phyloP scores from a whole-genome alignment of 495 filamentous ascomycete genomes.

The Aspergillus nanangensis region DNA sequence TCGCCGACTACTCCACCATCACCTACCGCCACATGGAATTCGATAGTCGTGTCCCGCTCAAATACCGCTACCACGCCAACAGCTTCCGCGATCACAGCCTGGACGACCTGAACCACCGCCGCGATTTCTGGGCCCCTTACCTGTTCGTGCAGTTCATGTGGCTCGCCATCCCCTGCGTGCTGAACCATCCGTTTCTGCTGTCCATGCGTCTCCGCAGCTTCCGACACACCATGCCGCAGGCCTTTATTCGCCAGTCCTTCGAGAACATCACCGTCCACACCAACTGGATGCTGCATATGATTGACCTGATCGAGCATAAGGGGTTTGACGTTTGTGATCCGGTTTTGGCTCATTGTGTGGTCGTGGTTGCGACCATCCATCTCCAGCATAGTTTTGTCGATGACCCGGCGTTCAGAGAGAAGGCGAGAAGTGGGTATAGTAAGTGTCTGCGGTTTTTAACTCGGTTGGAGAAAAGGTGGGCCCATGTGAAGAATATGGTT shows the following conservation, averaged over 20 bases:
- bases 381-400: slow-evolving; percentile 35
- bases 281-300: slow-evolving; percentile 28
- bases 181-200: slow-evolving; percentile 42
- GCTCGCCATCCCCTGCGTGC: slow-evolving; percentile 36
- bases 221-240: slow-evolving; percentile 33
- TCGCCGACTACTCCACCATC: slow-evolving; percentile 37
- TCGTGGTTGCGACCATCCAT: slow-evolving; percentile 30
- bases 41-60: slow-evolving; percentile 38
- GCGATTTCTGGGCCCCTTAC: slow-evolving; percentile 43
- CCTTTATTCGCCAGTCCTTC: slow-evolving; percentile 32
- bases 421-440: slow-evolving; percentile 24
- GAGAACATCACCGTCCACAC: slow-evolving; percentile 29
- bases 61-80: slow-evolving; percentile 36
- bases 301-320: slow-evolving; percentile 26
- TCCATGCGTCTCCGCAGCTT: slow-evolving; percentile 38
- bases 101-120: slow-evolving; percentile 27
- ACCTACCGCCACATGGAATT: slow-evolving; percentile 38
- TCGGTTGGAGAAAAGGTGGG: slow-evolving; percentile 21
- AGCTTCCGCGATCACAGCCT: slow-evolving; percentile 30
- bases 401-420: slow-evolving; percentile 25
- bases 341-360: slow-evolving; percentile 26
- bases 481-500: slow-evolving; percentile 27
- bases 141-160: slow-evolving; percentile 39
- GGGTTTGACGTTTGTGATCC: slow-evolving; percentile 31
- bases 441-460: slow-evolving; percentile 29